Evolutionary conservation across 2,329 filamentous ascomycete genomes (phyloP).

Genomic region (Botrytis fragariae): DNA sequence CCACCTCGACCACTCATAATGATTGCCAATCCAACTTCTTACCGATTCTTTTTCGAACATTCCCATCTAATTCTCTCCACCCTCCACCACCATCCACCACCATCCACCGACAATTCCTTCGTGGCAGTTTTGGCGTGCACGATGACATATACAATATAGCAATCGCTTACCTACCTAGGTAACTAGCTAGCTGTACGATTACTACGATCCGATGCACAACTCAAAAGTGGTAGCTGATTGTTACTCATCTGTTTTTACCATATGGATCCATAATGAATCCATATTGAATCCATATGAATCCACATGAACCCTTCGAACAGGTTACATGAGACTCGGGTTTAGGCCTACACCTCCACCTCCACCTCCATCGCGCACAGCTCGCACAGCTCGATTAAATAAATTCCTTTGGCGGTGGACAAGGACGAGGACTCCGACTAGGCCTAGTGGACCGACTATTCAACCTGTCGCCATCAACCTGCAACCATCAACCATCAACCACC

Average conservation of each 20-base stretch:
- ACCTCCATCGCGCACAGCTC: not conserved
- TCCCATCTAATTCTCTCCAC: constrained; percentile 1
- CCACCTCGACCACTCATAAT: not conserved
- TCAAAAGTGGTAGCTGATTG: not conserved
- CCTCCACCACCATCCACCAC: not conserved
- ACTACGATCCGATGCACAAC: not conserved
- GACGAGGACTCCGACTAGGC: not conserved
- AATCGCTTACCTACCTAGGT: not conserved
- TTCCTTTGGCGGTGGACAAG: not conserved
- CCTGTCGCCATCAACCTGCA: not conserved
- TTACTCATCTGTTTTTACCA: not conserved
- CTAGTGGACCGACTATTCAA: not conserved
- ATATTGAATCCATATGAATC: not conserved
- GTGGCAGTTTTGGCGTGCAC: constrained; percentile 8
- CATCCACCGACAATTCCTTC: constrained; percentile 13
- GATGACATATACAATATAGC: constrained; percentile 8
- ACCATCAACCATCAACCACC: not conserved
- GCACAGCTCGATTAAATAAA: not conserved
- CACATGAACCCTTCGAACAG: not conserved
- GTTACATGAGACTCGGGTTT: not conserved
- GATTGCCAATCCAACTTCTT: not conserved
- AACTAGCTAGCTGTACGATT: not conserved
- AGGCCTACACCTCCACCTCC: not conserved
- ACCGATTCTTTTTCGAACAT: constrained; percentile 5
- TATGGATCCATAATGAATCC: not conserved